Evolutionary conservation across 2,329 filamentous ascomycete species (phyloP).

Genomic region (Huntiella decipiens): DNA sequence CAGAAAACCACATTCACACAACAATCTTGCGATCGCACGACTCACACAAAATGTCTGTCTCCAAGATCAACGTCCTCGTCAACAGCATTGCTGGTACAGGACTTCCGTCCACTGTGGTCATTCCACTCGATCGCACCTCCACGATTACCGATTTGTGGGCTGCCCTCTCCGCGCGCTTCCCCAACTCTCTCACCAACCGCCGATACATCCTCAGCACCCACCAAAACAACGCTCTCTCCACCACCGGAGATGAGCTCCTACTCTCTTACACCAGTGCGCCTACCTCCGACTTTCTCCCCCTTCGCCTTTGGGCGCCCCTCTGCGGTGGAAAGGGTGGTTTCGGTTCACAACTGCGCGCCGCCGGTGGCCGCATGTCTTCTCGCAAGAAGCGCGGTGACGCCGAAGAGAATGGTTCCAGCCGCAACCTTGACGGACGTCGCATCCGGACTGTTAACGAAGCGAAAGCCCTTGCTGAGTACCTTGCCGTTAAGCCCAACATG

Average conservation of each 20-base stretch:
- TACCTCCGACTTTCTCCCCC: constrained; percentile 53
- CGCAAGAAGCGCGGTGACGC: constrained; percentile 67
- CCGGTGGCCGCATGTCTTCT: constrained; percentile 96
- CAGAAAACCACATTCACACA: not conserved
- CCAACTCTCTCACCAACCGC: constrained; percentile 23
- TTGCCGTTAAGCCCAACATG: constrained; percentile 94
- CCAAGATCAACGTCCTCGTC: constrained; percentile 60
- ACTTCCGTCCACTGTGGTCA: constrained; percentile 61
- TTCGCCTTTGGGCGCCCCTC: constrained; percentile 61
- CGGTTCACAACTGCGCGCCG: constrained; percentile 87
- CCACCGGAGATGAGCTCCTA: constrained; percentile 32
- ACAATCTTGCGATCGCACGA: not conserved
- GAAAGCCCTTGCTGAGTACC: constrained; percentile 84
- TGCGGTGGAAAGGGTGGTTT: constrained; percentile 96
- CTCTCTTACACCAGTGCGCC: constrained; percentile 38
- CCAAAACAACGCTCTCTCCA: constrained; percentile 50
- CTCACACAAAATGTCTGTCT: constrained; percentile 28
- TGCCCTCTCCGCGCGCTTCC: constrained; percentile 42
- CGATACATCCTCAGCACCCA: constrained; percentile 66
- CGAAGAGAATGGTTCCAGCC: constrained; percentile 74
- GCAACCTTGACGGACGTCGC: constrained; percentile 80
- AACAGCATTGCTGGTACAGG: constrained; percentile 69
- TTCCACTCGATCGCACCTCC: constrained; percentile 49
- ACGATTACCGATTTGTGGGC: constrained; percentile 49
- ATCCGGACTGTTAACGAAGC: constrained; percentile 86